Base-by-base conservation (phyloP, 1,284 basidiomycete species). In the Pascua sp. region DNA sequence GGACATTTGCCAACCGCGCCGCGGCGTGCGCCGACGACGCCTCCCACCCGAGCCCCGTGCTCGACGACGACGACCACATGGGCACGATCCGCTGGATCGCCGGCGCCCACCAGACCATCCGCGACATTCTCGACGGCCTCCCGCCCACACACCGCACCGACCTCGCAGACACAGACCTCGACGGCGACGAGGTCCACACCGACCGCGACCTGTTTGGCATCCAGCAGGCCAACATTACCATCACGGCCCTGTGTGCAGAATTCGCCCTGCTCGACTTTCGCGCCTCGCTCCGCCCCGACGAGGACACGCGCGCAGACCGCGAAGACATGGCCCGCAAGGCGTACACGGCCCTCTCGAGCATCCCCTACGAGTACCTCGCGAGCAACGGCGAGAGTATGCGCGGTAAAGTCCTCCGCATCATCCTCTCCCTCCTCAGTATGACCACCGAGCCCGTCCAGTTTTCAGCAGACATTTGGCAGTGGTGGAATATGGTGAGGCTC, bases 331-430 rank as follows among this genome's bases (percentile, higher is more conserved):
- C 68, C n/a, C 51, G 61, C 36, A 62, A 61, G 45, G 65, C 65
- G 5, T 66, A 67, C 48, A 49, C 53, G 2, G 61, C 60, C 16
- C 51, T 70, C 13, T 59, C 61, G 15, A 65, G 60, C 42, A 65
- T 69, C 4, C 66, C 69, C 8, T 54, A 67, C 18, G 67, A 71
- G 51, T 61, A 64, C 48, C 60, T 71, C 11, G 67, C 69, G 4
- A 60, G 56, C 3, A 71, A 71, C 40, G 69, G 69, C 18, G 69
- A 71, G 55, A 65, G 64, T 41, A 71, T 71, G 69, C 66, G 67
- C 9, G 69, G 69, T 17, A 71, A 71, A 40, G 67, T 71, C 1
- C 57, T 71, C 3, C 60, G 69, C 5, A 68, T 67, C 47, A 63
- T 71, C 40, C 61, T 71, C 8, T 58, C 62, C 2, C 51, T 71